phyloP scores from a whole-genome alignment of 2,329 filamentous ascomycete genomes.

The Stromatinia cepivora region DNA sequence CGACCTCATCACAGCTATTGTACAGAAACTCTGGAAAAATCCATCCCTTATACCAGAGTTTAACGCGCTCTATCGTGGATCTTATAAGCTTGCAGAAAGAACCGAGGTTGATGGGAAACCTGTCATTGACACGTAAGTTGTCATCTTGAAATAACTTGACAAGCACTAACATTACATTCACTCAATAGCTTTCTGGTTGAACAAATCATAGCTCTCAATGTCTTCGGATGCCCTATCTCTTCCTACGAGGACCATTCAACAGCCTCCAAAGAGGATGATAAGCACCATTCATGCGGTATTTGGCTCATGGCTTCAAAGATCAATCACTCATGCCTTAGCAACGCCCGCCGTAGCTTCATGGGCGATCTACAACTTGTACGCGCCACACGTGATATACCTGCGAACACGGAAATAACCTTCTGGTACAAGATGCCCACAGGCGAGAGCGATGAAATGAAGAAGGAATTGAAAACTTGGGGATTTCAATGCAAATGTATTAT shows the following conservation, averaged over 20 bases:
- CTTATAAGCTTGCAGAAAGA: conserved; percentile 13
- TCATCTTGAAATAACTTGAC: background rate
- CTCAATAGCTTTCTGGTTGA: conserved; percentile 24
- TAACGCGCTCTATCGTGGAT: conserved; percentile 24
- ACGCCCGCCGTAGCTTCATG: conserved; percentile 28
- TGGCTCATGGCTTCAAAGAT: conserved; percentile 30
- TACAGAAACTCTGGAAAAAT: conserved; percentile 25
- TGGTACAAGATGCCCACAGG: conserved; percentile 24
- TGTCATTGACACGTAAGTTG: conserved; percentile 27
- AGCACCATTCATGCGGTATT: conserved; percentile 28
- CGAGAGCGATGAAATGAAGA: conserved; percentile 22
- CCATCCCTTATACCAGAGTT: conserved; percentile 25
- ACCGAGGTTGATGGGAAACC: conserved; percentile 21
- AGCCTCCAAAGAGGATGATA: background rate
- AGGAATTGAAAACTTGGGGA: conserved; percentile 21
- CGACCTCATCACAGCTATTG: conserved; percentile 21
- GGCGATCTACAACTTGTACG: conserved; percentile 29
- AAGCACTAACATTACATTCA: background rate
- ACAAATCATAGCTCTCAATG: conserved; percentile 25
- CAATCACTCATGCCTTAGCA: conserved; percentile 32
- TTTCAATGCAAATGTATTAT: conserved; percentile 27
- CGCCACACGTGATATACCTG: conserved; percentile 25
- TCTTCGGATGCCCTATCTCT: conserved; percentile 27
- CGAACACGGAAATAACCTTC: conserved; percentile 27
- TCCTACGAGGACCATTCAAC: conserved; percentile 14